Base-by-base conservation (phyloP, 129 eudicot genomes). In the Flaveria brownii region DNA sequence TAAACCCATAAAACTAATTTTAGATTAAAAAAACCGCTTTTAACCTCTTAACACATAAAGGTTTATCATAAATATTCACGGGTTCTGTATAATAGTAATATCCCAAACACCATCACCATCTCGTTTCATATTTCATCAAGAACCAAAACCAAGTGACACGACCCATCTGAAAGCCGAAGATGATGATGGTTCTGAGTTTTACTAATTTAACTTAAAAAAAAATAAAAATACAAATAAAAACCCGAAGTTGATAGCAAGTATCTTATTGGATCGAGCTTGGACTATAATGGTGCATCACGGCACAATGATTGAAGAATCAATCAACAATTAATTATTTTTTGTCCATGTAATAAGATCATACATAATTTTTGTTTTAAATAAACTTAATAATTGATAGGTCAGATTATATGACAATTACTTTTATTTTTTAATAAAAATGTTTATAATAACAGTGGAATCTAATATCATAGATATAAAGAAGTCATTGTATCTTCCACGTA, bases 301-400 rank as follows among this genome's bases (percentile, higher is more conserved):
- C 57, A 14, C 78, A 73, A 73, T 73, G 54, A 73, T 41, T 56
- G 67, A 73, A 41, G 16, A 20, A 20, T 7, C 20, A 42, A 72
- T 39, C 36, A 57, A 20, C 14, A 39, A 12, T 18, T 55, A 13
- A 52, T 30, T 54, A 9, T 6, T 36, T 55, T 36, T 55, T 5
- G 14, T 56, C 39, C 45, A 72, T 51, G 16, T 11, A 8, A 49
- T 23, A 61, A 9, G 36, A 36, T 55, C 14, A 56, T 22, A 55
- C 42, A 22, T 12, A 2, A 10, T 20, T 56, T 2, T 22, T 55
- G 22, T 51, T 52, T 71, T 71, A 4, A 33, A 33, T 72, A 17
- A 12, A 18, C 4, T 28, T 71, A 70, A n/a, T 5, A 17, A 28
- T 28, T 13, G 45, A 17, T 22, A 39, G 20, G 55, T 42, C 41